phyloP scores from a whole-genome alignment of 2,329 filamentous ascomycete genomes.

The Verticillium isaacii region DNA sequence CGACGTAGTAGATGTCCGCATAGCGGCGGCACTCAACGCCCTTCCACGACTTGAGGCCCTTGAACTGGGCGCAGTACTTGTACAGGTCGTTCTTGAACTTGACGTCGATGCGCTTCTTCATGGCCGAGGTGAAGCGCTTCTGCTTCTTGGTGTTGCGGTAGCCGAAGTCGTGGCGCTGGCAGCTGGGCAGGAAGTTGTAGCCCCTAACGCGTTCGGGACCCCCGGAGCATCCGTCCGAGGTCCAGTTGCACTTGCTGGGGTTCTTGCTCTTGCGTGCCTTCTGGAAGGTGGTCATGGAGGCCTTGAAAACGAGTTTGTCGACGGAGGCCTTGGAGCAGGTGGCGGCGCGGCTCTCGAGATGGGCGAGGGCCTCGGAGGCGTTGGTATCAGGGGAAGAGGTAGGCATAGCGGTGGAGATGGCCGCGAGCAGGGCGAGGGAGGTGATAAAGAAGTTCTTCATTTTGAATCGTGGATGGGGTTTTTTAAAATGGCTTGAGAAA shows the following conservation, averaged over 20 bases:
- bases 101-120: conserved; percentile 30
- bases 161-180: conserved; percentile 20
- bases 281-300: background rate
- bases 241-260: conserved; percentile 19
- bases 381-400: background rate
- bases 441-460: background rate
- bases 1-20: conserved; percentile 16
- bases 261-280: conserved; percentile 15
- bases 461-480: conserved; percentile 1
- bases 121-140: conserved; percentile 23
- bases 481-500: background rate
- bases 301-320: conserved; percentile 10
- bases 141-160: conserved; percentile 29
- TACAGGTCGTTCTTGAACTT: conserved; percentile 32
- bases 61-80: conserved; percentile 6
- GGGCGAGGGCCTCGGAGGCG: background rate
- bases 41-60: background rate
- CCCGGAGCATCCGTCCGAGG: conserved; percentile 17
- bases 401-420: background rate
- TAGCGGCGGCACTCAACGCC: conserved; percentile 7
- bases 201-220: background rate
- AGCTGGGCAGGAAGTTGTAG: conserved; percentile 6
- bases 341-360: background rate
- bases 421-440: background rate
- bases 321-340: background rate